Evolutionary conservation across 108 stramenopile genomes (phyloP), one percentile per base, ranked within the genome.

Genomic region (Nitzschia palea): DNA sequence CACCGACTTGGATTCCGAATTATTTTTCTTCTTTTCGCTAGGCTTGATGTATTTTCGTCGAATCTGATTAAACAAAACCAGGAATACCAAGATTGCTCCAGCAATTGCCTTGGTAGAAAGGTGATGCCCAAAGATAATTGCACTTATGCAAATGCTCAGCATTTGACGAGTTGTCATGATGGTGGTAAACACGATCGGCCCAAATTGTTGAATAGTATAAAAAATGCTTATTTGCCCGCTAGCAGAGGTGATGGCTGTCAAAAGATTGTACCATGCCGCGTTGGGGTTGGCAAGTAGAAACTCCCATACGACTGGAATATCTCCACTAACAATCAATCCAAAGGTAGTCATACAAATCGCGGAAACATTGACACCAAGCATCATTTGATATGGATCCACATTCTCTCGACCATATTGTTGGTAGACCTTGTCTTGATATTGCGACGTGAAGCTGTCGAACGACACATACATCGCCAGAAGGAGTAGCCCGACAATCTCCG

Each of bases 81-180:
- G 83, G 71, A 98, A 99, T 18, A 99, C 98, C 58, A 98, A 60
- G 2, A 74, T 26, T n/a, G 97, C 91, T 35, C 98, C 98, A 22
- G 82, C 18, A 23, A 81, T 51, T 8, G 90, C 87, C 37, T 78
- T 89, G 25, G 54, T 14, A 0, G 78, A 77, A 62, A 99, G 94
- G 29, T 70, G 20, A 71, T 99, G 99, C 3, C 79, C 82, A 71
- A 98, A 99, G 26, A 97, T 51, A 32, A 96, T 74, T 43, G 91
- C 87, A 28, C 94, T 95, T 55, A 97, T 82, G 56, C 88, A 87
- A 82, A 98, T 98, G 62, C 92, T 94, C 44, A 98, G 79, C 80
- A 97, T 90, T 73, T 98, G 97, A 55, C 99, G 87, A 18, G 91
- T 95, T 25, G 97, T 98, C 99, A 99, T 99, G 58, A 98, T 98